Conservation (phyloP, 768 basidiomycete species). For the Suillus subluteus region DNA sequence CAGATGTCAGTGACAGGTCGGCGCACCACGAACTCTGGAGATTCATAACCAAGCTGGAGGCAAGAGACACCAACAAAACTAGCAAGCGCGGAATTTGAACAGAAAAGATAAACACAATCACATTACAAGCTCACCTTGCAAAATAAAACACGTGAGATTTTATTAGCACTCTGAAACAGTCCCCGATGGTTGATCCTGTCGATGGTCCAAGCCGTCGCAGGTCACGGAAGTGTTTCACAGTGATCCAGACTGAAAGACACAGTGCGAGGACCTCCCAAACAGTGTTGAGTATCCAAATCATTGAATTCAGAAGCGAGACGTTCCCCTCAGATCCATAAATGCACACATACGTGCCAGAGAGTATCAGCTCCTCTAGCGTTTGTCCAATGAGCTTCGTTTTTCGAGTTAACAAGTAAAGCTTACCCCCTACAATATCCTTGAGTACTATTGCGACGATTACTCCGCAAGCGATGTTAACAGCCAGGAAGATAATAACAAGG, state of each 20-base stretch:
- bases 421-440: neutral
- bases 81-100: too few relatives aligned
- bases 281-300: neutral
- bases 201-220: neutral
- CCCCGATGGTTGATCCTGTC: too few relatives aligned
- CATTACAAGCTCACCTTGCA: too few relatives aligned
- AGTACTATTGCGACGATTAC: neutral
- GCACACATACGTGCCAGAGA: neutral
- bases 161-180: too few relatives aligned
- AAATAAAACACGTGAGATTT: too few relatives aligned
- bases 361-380: neutral
- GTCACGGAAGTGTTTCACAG: neutral
- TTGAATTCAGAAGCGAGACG: accelerated
- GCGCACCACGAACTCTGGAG: too few relatives aligned
- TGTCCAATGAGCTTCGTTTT: neutral
- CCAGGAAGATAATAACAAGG: neutral
- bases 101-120: too few relatives aligned
- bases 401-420: neutral
- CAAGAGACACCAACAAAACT: too few relatives aligned
- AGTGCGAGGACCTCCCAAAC: neutral
- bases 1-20: too few relatives aligned
- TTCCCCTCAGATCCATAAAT: neutral
- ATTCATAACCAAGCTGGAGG: too few relatives aligned
- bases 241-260: neutral
- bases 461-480: neutral